phyloP scores from a whole-genome alignment of 179 eudicot species.

The Beta lomatogona region DNA sequence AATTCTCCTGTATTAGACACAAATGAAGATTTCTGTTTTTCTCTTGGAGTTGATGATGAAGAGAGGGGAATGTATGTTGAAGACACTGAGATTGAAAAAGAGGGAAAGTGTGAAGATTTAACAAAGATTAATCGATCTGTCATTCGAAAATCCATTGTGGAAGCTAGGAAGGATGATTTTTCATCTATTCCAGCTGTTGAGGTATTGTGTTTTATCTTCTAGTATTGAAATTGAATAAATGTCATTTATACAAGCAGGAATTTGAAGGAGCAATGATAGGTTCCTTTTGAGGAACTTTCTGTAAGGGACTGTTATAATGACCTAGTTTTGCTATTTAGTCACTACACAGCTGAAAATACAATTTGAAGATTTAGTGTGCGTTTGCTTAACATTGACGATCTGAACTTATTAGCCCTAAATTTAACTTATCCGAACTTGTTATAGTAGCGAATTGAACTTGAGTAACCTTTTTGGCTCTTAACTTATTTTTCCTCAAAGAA shows the following conservation, averaged over 20 bases:
- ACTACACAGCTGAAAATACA: too few relatives aligned
- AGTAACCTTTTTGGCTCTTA: too few relatives aligned
- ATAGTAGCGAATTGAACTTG: too few relatives aligned
- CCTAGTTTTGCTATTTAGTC: too few relatives aligned
- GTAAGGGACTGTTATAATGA: too few relatives aligned
- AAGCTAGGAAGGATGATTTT: slow-evolving; percentile 1
- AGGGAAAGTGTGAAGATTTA: slow-evolving; percentile 15
- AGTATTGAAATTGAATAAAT: neutral
- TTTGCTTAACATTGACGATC: too few relatives aligned
- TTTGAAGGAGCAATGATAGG: neutral
- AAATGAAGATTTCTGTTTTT: slow-evolving; percentile 41
- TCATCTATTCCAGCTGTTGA: slow-evolving; percentile 20
- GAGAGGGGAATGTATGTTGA: slow-evolving; percentile 34
- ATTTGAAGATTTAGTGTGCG: too few relatives aligned
- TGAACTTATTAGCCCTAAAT: too few relatives aligned
- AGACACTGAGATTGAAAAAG: slow-evolving; percentile 39
- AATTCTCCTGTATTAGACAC: slow-evolving; percentile 57
- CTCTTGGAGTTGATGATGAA: slow-evolving; percentile 24
- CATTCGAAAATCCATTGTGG: neutral
- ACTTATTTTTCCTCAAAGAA: too few relatives aligned
- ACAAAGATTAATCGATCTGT: slow-evolving; percentile 1
- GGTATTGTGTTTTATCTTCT: slow-evolving; percentile 18
- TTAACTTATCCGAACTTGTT: too few relatives aligned
- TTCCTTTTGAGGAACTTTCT: too few relatives aligned
- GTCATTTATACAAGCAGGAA: neutral